These are phyloP conservation scores for Phytophthora palmivora DNA, from an alignment of 352 stramenopile species.

Conservation along the genomic window DNA sequence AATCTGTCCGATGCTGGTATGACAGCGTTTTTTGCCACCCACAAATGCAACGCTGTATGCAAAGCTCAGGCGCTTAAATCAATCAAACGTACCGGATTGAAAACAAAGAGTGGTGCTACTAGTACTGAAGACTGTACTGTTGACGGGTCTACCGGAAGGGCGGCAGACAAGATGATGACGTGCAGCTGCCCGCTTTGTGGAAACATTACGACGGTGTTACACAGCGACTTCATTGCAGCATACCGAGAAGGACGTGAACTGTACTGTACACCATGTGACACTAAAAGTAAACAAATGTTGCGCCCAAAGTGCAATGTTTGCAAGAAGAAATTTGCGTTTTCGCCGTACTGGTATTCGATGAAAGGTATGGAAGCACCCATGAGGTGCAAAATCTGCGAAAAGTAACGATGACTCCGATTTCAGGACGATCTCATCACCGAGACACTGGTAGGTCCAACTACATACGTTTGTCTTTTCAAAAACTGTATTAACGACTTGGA, in stretches of 20 bases:
- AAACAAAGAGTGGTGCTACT: not conserved
- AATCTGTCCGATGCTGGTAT: constrained; percentile 42
- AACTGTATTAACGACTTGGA: too few relatives aligned
- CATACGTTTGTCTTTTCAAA: too few relatives aligned
- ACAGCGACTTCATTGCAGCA: constrained; percentile 31
- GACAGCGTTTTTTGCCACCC: constrained; percentile 43
- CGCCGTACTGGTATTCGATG: constrained; percentile 39
- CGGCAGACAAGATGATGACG: constrained; percentile 16
- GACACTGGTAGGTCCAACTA: too few relatives aligned
- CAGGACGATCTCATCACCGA: not conserved
- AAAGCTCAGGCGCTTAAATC: constrained; percentile 25
- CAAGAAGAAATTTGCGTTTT: constrained; percentile 9
- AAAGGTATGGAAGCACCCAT: constrained; percentile 35
- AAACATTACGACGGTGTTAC: constrained; percentile 26
- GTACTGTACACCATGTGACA: constrained; percentile 27
- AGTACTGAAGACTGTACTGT: not conserved
- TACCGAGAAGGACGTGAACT: constrained; percentile 24
- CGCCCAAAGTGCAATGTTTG: constrained; percentile 10
- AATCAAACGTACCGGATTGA: constrained; percentile 7
- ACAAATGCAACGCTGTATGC: constrained; percentile 46
- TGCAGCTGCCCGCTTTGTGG: constrained; percentile 49
- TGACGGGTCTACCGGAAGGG: not conserved
- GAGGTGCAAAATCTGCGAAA: constrained; percentile 41
- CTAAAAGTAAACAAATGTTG: not conserved
- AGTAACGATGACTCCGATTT: not conserved